Base-by-base conservation (phyloP, 73 alveolate species). In the Tetrahymena borealis region DNA sequence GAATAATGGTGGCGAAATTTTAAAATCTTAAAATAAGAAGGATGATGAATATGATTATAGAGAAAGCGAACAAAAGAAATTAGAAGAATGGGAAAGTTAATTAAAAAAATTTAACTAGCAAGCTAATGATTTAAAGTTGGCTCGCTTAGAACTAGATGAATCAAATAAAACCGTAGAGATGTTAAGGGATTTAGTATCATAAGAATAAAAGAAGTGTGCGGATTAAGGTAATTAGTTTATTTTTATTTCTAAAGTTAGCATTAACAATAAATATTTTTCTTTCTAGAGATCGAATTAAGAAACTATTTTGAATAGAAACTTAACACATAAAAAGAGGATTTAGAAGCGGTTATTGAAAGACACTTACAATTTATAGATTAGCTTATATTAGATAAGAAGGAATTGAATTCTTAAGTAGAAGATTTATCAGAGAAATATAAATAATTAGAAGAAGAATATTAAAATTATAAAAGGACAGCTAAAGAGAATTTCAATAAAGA, bases 401-500 rank as follows among this genome's bases (percentile, higher is more conserved):
- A 94, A 18, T 33, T 95, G 4, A 94, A 43, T 39, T 94, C 93
- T 42, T 91, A 97, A 90, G 96, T 95, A 32, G 91, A 41, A 40
- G 94, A 93, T 32, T 93, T 97, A 85, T 94, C 96, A 91, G 91
- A 85, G 32, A 95, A 96, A 91, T 33, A 96, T 33, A 96, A 94
- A 40, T 98, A 96, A 42, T 94, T 90, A 18, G 99, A 97, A 92
- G 95, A 93, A 93, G 78, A 95, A 91, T 91, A 91, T 39, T 95
- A 92, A 37, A 98, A 96, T 78, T 91, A 94, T 91, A 94, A 95
- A 43, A 97, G 96, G 91, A 97, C 95, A 33, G 90, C 94, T 97
- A 90, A 96, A 32, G 98, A 97, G 24, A 91, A 94, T 78, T 96
- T 94, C 90, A 96, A 96, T 41, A 90, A 95, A 40, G 99, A 98